Base-by-base conservation (phyloP, 208 protist genomes). In the Borovskyia barvae region DNA sequence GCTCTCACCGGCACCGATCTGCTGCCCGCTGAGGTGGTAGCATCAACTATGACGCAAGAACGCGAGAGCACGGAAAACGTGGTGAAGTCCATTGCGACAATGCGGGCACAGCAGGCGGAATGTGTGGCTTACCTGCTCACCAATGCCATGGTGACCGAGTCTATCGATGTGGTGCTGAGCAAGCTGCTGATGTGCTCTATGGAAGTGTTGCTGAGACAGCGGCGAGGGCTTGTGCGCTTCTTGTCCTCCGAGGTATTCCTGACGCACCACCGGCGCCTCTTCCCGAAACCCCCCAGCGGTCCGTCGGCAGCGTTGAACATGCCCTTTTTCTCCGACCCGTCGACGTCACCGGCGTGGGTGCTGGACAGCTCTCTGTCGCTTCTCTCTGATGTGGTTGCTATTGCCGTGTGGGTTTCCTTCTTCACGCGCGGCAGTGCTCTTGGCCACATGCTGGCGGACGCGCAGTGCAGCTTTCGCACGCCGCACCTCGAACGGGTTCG, bases 61-160 rank as follows among this genome's bases (percentile, higher is more conserved):
- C 47, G 48, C 37, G 67, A 58, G 36, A 35, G 43, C 55, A 40
- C 37, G 42, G 60, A 41, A 41, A 30, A 46, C 12, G 33, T 35
- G n/a, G 57, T 49, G 9, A 52, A 43, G 25, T n/a, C n/a, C n/a
- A n/a, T n/a, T n/a, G 50, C 45, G 47, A 52, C 49, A 32, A 37
- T 60, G 66, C 56, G 43, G 15, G 30, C 17, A 46, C 66, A 73
- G 40, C 68, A 78, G 36, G 19, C 64, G 50, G 73, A 85, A 53
- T 84, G 79, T 43, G 71, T 76, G 9, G 54, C 72, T 12, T 69
- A 77, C 46, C 53, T 92, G 32, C 62, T 92, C 36, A 80, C 73
- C 39, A 92, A 76, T 59, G 75, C 85, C 3, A 59, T 92, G 41
- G 66, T 92, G 25, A 69, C 72, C 15, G 85, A 92, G 63, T 89